These are phyloP conservation scores for Claviceps sp. DNA, from an alignment of 2,329 filamentous ascomycete species.

Conservation along the genomic window DNA sequence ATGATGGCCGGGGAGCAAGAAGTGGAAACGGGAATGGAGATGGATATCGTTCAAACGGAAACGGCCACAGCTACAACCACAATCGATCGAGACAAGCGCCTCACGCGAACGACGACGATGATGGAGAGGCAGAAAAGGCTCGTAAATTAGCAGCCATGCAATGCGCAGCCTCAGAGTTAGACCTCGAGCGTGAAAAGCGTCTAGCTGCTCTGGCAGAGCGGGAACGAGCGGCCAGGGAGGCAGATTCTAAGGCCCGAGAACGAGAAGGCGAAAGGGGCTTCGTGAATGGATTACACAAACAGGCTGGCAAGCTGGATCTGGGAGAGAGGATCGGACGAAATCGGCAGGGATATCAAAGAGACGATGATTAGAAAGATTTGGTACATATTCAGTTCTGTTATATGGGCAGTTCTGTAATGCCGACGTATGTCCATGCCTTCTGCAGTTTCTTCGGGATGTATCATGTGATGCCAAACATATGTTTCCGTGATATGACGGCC, in stretches of 20 bases:
- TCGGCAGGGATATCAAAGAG: slow-evolving; percentile 29
- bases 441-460: too few species aligned
- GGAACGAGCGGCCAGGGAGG: slow-evolving; percentile 50
- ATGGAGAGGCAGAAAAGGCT: slow-evolving; percentile 43
- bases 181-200: slow-evolving; percentile 54
- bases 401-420: too few species aligned
- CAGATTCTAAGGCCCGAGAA: slow-evolving; percentile 51
- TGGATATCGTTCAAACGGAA: slow-evolving; percentile 7
- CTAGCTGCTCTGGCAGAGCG: slow-evolving; percentile 52
- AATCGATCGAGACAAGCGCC: neutral
- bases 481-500: too few species aligned
- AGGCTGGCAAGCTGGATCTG: slow-evolving; percentile 38
- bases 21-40: neutral
- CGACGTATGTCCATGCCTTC: too few species aligned
- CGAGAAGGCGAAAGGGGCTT: slow-evolving; percentile 53
- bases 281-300: slow-evolving; percentile 47
- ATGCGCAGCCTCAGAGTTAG: slow-evolving; percentile 53
- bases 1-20: neutral
- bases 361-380: slow-evolving; percentile 24
- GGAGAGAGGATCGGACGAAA: slow-evolving; percentile 38
- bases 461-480: too few species aligned
- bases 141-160: slow-evolving; percentile 63
- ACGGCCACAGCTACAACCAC: slow-evolving; percentile 6
- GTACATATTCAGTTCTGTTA: too few species aligned
- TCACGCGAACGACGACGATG: slow-evolving; percentile 12